A percentile compares a stretch with the other conserved stretches of the same genome.
Evolutionary conservation across 495 filamentous ascomycete species (phyloP).

Genomic region (Podospora pseudocomata): DNA sequence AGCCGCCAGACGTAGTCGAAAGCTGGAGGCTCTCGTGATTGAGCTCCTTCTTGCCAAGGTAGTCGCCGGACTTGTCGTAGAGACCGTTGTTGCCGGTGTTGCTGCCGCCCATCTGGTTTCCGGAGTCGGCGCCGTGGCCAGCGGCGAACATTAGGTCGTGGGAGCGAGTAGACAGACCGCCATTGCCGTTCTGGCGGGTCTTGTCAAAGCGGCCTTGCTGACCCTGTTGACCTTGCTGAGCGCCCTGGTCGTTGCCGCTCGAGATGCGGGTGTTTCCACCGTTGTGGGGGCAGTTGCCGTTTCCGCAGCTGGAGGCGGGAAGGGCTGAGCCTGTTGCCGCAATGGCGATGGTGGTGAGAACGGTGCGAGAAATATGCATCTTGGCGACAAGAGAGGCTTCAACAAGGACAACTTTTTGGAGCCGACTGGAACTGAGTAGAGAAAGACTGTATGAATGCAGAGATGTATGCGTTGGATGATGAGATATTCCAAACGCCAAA

Average conservation of each 20-base stretch:
- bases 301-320: not conserved
- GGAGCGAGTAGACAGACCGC: not conserved
- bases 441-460: not conserved
- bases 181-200: not conserved
- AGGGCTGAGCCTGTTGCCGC: slow-evolving; percentile 6
- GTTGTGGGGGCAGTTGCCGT: slow-evolving; percentile 7
- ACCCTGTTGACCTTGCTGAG: not conserved
- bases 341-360: slow-evolving; percentile 4
- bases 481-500: not conserved
- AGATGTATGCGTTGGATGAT: not conserved
- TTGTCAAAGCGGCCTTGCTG: not conserved
- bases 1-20: not conserved
- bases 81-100: not conserved
- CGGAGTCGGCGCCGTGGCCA: not conserved
- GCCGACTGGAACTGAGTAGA: not conserved
- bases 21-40: not conserved
- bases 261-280: not conserved
- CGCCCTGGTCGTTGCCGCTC: not conserved
- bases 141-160: not conserved
- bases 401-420: not conserved
- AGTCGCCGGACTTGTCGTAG: not conserved
- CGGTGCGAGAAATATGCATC: slow-evolving; percentile 6
- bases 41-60: not conserved
- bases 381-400: not conserved
- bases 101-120: not conserved